Evolutionary conservation across 1,284 basidiomycete species (phyloP).

Genomic region (Flammula alnicola): DNA sequence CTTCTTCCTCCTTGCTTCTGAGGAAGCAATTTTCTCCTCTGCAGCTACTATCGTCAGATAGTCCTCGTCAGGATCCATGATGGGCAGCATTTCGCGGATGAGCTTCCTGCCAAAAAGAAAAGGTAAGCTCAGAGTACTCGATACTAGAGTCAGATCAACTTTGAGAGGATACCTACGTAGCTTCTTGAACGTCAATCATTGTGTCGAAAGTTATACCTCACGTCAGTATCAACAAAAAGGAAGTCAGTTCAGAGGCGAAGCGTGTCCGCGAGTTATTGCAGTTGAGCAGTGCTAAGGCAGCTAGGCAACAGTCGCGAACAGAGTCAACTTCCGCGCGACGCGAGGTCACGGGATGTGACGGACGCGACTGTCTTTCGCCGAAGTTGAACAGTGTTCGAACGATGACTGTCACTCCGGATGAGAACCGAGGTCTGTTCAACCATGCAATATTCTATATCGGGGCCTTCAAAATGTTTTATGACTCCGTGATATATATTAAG

Average conservation of each 20-base stretch:
- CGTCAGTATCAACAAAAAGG: background rate
- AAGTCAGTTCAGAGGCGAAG: background rate
- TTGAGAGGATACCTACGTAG: conserved; percentile 31
- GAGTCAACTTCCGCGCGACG: conserved; percentile 1
- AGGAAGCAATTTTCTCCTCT: conserved; percentile 65
- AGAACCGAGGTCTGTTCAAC: no score
- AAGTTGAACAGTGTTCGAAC: no score
- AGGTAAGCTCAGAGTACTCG: background rate
- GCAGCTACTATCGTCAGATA: conserved; percentile 72
- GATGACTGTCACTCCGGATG: no score
- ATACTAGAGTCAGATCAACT: background rate
- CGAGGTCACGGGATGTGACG: conserved; percentile 20
- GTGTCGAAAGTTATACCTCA: background rate
- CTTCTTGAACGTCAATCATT: conserved; percentile 40
- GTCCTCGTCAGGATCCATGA: conserved; percentile 77
- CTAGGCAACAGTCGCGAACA: background rate
- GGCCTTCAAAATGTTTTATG: background rate
- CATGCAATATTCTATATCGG: no score
- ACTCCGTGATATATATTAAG: conserved; percentile 4
- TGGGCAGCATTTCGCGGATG: conserved; percentile 65
- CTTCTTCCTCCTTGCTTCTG: conserved; percentile 58
- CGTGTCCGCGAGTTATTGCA: no score
- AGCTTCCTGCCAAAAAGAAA: conserved; percentile 52
- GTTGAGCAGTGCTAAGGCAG: no score
- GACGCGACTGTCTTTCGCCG: conserved; percentile 11